Evolutionary conservation across 768 basidiomycete genomes (phyloP), one percentile per base, ranked within the genome.

Genomic region (Tylopilus sp.): DNA sequence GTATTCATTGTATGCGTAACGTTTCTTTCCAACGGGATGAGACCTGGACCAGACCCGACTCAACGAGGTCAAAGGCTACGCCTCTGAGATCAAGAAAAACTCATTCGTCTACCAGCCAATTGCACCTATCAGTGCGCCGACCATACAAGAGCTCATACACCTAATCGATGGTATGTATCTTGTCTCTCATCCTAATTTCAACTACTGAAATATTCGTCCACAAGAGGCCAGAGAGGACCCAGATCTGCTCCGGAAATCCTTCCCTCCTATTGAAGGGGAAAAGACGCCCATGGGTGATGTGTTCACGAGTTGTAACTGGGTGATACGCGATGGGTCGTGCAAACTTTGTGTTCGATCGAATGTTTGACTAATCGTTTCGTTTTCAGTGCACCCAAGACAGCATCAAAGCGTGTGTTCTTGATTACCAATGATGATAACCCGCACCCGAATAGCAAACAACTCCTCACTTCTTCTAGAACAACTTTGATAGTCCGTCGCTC

Each of bases 391-490:
- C 84, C 86, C 20, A 92, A 94, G 63, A 91, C 85, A 0, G 91
- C 92, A 3, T 84, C 87, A n/a, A 95, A 95, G 64, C 85, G 94
- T 6, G 80, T 98, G 1, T 98, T 98, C 66, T 73, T 95, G 35
- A 88, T 99, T 39, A 98, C 97, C 0, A 88, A 98, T 63, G 84
- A 71, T 17, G 68, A 69, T 52, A 53, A 77, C 50, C 70, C 79
- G 6, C 78, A 79, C 11, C 65, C 74, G 5, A 75, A 73, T n/a
- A 80, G 71, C 60, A 74, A 76, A 40, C 84, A 86, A 47, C 69
- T 91, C 10, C 67, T 80, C 6, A 86, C 78, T 1, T 86, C 87
- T 1, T 86, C 88, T 12, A 75, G 79, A 52, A 90, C 86, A 3
- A 90, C 86, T 3, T 71, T 90, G 48, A 73, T 81, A 39, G 87